Conservation (phyloP, 371 early-diverging fungal species). For the Mycotypha africana region DNA sequence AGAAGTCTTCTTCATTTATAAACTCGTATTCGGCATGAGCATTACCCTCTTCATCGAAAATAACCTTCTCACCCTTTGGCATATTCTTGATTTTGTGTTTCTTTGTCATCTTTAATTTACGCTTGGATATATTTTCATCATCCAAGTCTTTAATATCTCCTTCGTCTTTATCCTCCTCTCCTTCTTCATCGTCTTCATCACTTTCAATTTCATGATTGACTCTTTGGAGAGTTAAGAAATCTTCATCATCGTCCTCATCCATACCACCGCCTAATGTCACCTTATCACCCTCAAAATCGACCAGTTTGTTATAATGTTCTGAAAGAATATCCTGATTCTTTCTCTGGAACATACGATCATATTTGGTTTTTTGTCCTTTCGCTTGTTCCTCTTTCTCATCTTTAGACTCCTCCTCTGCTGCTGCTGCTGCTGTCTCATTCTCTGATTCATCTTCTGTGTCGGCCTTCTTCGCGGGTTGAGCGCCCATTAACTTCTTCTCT, state of each 20-base stretch:
- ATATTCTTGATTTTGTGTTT: slow-evolving; percentile 65
- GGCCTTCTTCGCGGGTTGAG: slow-evolving; percentile 28
- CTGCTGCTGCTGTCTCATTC: slow-evolving; percentile 36
- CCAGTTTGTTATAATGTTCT: slow-evolving; percentile 82
- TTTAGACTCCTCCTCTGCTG: slow-evolving; percentile 34
- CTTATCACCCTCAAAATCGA: slow-evolving; percentile 57
- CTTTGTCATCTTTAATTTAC: slow-evolving; percentile 65
- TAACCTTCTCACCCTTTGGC: slow-evolving; percentile 63
- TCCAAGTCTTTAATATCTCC: slow-evolving; percentile 15
- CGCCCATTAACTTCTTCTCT: slow-evolving; percentile 26
- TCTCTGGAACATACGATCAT: slow-evolving; percentile 88
- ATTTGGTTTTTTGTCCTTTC: slow-evolving; percentile 58
- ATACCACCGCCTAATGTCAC: slow-evolving; percentile 22
- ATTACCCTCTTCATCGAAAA: slow-evolving; percentile 93
- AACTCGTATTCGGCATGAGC: slow-evolving; percentile 74
- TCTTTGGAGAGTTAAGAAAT: slow-evolving; percentile 80
- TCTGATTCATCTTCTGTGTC: slow-evolving; percentile 33
- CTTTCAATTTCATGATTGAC: slow-evolving; percentile 63
- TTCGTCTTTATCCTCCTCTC: no score
- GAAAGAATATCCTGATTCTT: slow-evolving; percentile 90
- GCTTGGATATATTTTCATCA: slow-evolving; percentile 56
- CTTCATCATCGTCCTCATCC: slow-evolving; percentile 54
- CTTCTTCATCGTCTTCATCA: no score
- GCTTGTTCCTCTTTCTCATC: slow-evolving; percentile 31
- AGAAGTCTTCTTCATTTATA: slow-evolving; percentile 75